A percentile compares a stretch with the other conserved stretches of the same genome.
Evolutionary conservation across 768 basidiomycete genomes (phyloP).

Genomic region (Artomyces pyxidatus): DNA sequence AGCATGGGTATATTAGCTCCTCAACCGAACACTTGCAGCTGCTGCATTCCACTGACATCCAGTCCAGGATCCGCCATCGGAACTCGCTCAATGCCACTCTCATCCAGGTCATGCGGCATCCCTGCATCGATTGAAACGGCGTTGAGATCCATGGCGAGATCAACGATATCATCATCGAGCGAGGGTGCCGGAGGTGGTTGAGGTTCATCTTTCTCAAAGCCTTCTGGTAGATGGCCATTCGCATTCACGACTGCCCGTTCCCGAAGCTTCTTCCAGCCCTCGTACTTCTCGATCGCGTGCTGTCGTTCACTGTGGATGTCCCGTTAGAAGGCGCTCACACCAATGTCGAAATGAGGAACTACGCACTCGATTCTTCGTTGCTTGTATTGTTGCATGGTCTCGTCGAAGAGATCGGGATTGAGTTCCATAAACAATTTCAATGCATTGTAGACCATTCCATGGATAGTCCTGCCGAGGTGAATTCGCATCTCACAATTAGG

Average conservation of each 20-base stretch:
- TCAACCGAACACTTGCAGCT: slow-evolving; percentile 17
- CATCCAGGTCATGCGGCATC: slow-evolving; percentile 59
- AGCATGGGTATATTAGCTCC: slow-evolving; percentile 11
- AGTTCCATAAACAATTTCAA: slow-evolving; percentile 99
- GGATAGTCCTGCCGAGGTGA: slow-evolving; percentile 73
- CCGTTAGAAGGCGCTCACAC: not conserved
- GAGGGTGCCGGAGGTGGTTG: slow-evolving; percentile 72
- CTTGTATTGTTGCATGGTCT: slow-evolving; percentile 89
- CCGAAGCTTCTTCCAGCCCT: slow-evolving; percentile 83
- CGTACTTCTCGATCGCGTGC: slow-evolving; percentile 74
- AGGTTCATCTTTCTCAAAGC: slow-evolving; percentile 60
- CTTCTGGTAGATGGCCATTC: slow-evolving; percentile 61
- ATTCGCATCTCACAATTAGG: slow-evolving; percentile 5
- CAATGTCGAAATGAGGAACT: not conserved
- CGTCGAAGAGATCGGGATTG: slow-evolving; percentile 93
- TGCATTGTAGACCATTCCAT: slow-evolving; percentile 98
- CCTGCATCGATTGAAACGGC: slow-evolving; percentile 73
- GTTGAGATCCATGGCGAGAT: slow-evolving; percentile 84
- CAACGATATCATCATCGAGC: slow-evolving; percentile 82
- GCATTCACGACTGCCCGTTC: slow-evolving; percentile 69
- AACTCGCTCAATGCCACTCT: slow-evolving; percentile 77
- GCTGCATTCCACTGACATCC: slow-evolving; percentile 49
- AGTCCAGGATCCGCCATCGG: slow-evolving; percentile 89
- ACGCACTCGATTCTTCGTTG: slow-evolving; percentile 70
- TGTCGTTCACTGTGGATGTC: slow-evolving; percentile 68